Base-by-base conservation (phyloP, 768 basidiomycete genomes). In the Thelephora ganbajun region DNA sequence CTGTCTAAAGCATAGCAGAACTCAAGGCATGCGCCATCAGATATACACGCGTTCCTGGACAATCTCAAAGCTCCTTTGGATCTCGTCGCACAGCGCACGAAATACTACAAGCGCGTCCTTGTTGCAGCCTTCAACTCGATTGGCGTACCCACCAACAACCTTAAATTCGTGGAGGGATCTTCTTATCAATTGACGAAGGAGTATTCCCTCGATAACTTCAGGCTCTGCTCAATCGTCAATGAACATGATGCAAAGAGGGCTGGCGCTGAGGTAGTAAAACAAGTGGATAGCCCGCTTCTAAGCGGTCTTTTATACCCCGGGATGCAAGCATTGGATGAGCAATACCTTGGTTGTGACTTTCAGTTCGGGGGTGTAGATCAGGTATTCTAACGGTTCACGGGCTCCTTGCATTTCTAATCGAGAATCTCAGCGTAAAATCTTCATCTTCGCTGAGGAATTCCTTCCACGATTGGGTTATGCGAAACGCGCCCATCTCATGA, bases 311-410 rank as follows among this genome's bases (percentile, higher is more conserved):
- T 99, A 48, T 98, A 99, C 73, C 96, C 96, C 0, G 92, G 93
- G 35, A 64, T 99, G 36, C 96, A 99, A 56, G 93, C 96, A 9
- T 77, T 99, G 22, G 96, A 99, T 56, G 96, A 99, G 64, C 80
- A 98, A 66, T 97, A 98, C 72, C 76, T 99, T 16, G 88, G 73
- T 14, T 84, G 87, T 23, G 91, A 98, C 62, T 94, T 99, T 68
- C 96, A 98, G 64, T 99, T 99, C 54, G 96, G 94, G 13, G 96
- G 96, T 46, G 81, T 90, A 7, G 96, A 99, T 60, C 94, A 98
- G 76, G 93, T 93, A 47, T 46, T 74, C 59, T 9, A 14, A 7
- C 33, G 46, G 22, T 30, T 16, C 43, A 11, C 11, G 51, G 44
- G 44, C 46, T 13, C n/a, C 2, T 36, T 36, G 20, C 13, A 22